A percentile compares a stretch with the other conserved stretches of the same genome.
phyloP scores from a whole-genome alignment of 495 filamentous ascomycete genomes.

The Polyplosphaeria fusca region DNA sequence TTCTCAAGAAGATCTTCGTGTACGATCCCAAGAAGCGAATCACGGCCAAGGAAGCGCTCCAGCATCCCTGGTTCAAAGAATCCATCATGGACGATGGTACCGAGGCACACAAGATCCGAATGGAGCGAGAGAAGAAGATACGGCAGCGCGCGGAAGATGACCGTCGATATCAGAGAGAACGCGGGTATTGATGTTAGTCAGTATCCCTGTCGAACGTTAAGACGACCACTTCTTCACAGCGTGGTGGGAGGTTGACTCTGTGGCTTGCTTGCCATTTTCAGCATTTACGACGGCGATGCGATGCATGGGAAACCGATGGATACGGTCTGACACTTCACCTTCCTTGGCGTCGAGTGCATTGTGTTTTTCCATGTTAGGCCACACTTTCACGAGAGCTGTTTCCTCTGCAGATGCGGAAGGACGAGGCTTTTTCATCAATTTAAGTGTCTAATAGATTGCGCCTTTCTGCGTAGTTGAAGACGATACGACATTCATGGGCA shows the following conservation, averaged over 20 bases:
- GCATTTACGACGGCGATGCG: constrained; percentile 31
- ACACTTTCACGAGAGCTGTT: too few species aligned
- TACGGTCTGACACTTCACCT: too few species aligned
- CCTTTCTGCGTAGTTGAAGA: too few species aligned
- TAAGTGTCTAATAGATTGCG: too few species aligned
- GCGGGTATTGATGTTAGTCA: not conserved
- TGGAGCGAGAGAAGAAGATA: constrained; percentile 27
- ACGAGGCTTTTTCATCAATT: too few species aligned
- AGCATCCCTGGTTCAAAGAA: constrained; percentile 95
- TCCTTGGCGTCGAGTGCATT: too few species aligned
- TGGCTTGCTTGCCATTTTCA: constrained; percentile 19
- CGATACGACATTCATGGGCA: too few species aligned
- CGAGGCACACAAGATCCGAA: constrained; percentile 57
- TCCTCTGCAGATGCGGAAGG: too few species aligned
- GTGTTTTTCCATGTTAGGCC: too few species aligned
- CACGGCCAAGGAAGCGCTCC: constrained; percentile 83
- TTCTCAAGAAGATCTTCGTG: constrained; percentile 86
- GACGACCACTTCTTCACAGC: too few species aligned
- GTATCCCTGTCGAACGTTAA: not conserved
- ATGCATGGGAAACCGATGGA: too few species aligned
- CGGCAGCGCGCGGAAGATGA: constrained; percentile 19
- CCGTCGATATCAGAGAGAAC: constrained; percentile 4
- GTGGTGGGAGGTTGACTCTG: constrained; percentile 2
- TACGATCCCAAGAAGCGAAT: constrained; percentile 90
- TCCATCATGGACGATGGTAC: constrained; percentile 82